These are phyloP conservation scores for Baeospora myosura DNA, from an alignment of 1,284 basidiomycete genomes.

Conservation along the genomic window DNA sequence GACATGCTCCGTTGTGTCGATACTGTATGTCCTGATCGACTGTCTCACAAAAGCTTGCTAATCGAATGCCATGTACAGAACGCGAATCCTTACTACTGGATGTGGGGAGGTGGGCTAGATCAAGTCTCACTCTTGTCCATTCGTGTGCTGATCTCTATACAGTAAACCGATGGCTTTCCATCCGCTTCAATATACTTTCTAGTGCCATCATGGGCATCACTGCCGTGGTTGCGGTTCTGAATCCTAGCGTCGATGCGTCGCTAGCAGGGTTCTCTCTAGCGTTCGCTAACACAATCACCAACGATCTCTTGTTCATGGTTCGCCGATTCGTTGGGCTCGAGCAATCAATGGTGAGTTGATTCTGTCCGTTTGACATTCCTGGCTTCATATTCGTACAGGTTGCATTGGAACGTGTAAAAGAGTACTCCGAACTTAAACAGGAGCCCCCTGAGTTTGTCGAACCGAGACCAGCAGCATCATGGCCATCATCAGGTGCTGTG, in stretches of 20 bases:
- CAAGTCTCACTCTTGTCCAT: conserved; percentile 10
- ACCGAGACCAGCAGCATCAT: conserved; percentile 74
- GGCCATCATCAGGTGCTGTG: conserved; percentile 77
- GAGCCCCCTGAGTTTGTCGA: conserved; percentile 81
- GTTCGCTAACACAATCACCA: conserved; percentile 71
- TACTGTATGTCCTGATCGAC: conserved; percentile 41
- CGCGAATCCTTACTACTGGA: conserved; percentile 76
- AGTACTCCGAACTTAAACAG: conserved; percentile 74
- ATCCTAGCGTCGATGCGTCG: conserved; percentile 67
- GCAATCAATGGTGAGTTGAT: conserved; percentile 72
- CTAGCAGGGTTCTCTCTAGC: conserved; percentile 80
- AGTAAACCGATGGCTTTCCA: conserved; percentile 78
- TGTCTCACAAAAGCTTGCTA: no score
- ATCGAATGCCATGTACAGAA: no score
- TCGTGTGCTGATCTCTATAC: conserved; percentile 6
- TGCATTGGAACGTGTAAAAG: conserved; percentile 86
- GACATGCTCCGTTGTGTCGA: conserved; percentile 84
- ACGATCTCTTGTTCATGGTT: conserved; percentile 59
- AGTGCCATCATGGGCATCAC: conserved; percentile 67
- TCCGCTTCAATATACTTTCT: conserved; percentile 79
- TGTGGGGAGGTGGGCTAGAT: conserved; percentile 64
- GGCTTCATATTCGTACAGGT: conserved; percentile 41
- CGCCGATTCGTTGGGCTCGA: conserved; percentile 79
- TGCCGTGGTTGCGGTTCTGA: conserved; percentile 60
- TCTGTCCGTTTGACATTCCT: conserved; percentile 5